These are phyloP conservation scores for Wallacemonas sp. DNA, from an alignment of 208 protist genomes.

Conservation along the genomic window DNA sequence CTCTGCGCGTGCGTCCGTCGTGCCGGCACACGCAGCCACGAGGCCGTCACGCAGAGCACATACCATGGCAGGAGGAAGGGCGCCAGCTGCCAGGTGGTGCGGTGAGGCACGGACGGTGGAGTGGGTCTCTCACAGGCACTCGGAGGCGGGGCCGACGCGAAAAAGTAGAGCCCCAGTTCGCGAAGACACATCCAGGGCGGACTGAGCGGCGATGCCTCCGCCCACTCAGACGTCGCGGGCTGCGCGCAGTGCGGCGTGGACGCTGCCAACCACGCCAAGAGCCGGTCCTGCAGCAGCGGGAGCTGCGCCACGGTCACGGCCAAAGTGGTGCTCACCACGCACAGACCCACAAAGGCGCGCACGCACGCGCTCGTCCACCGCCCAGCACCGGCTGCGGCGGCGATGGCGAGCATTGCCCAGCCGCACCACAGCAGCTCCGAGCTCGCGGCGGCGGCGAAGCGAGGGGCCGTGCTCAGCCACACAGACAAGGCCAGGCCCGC, in stretches of 20 bases:
- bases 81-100: not conserved
- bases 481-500: not conserved
- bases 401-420: not conserved
- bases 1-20: no score
- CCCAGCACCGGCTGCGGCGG: not conserved
- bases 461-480: not conserved
- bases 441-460: not conserved
- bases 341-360: not conserved
- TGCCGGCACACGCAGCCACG: not conserved
- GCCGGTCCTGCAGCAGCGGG: not conserved
- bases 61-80: conserved; percentile 7
- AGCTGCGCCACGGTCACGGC: conserved; percentile 3
- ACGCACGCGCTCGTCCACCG: not conserved
- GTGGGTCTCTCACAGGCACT: not conserved
- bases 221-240: not conserved
- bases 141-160: not conserved
- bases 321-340: not conserved
- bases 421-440: not conserved
- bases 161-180: not conserved
- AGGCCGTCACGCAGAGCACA: not conserved
- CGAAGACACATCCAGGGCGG: conserved; percentile 3
- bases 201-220: not conserved
- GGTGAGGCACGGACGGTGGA: no score
- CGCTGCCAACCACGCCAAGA: not conserved
- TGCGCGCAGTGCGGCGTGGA: not conserved